Base-by-base conservation (phyloP, 805 yeast species). In the Kluyveromyces starmeri region DNA sequence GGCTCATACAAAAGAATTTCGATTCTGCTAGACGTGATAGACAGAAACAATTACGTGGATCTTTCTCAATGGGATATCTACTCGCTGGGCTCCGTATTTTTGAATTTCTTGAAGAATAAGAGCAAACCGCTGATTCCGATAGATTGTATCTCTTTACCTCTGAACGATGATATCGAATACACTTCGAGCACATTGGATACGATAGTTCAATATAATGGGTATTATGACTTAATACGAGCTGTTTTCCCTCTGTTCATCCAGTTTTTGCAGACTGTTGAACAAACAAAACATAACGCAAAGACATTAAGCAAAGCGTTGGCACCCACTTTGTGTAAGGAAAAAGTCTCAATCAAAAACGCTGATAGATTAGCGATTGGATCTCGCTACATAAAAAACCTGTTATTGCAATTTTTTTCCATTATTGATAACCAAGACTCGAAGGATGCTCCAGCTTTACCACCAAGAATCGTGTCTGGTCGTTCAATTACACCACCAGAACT, bases 61-160 rank as follows among this genome's bases (percentile, higher is more conserved):
- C 61, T 75, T 27, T 74, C 77, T 29, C 81, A 75, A 53, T 74
- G 81, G 80, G 77, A 75, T 52, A 58, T 76, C 20, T 64, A 63
- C 36, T 57, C 62, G 5, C 49, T 67, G 35, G 68, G 67, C 3
- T 58, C 70, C 3, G 54, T 66, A 3, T 64, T 58, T 34, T 44
- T 70, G 8, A 59, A 65, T 38, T 70, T 65, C 35, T 50, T 83
- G 22, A 61, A 67, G 37, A 73, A 68, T 22, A 63, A 77, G 22
- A 71, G 78, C 0, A 44, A 47, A 9, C 75, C 83, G 1, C 59
- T 82, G 21, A 56, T 83, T 14, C 71, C 79, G 2, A 55, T 71
- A 3, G 59, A 60, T 12, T 34, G 50, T n/a, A 67, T 80, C 9
- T 47, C 53, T 5, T 51, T 76, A 36, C 86, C 85, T 4, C 61